These are phyloP conservation scores for Russula sp. DNA, from an alignment of 768 basidiomycete genomes.

Conservation along the genomic window DNA sequence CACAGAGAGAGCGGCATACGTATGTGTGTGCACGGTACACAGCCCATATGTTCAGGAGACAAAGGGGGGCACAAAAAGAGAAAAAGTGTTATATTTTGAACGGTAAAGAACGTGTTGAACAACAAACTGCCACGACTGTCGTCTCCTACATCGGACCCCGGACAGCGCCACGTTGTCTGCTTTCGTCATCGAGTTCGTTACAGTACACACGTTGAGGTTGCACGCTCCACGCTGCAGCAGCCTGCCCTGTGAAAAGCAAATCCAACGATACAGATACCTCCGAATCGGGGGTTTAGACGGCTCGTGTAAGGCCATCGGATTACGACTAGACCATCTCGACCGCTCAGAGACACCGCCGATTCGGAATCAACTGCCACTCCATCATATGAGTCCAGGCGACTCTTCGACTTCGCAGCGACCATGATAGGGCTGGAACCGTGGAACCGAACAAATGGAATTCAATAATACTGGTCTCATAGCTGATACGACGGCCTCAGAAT, in stretches of 20 bases:
- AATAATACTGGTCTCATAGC: background rate
- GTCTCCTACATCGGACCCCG: slow-evolving; percentile 1
- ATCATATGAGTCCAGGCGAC: background rate
- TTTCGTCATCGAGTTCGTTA: background rate
- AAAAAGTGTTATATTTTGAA: slow-evolving; percentile 8
- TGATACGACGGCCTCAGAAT: background rate
- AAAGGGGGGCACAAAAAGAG: slow-evolving; percentile 1
- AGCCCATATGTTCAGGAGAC: background rate
- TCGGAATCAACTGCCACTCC: background rate
- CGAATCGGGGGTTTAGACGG: background rate
- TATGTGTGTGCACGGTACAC: slow-evolving; percentile 4
- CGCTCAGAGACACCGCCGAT: background rate
- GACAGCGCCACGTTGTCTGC: slow-evolving; percentile 2
- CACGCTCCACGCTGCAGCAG: background rate
- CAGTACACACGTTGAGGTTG: too few species aligned
- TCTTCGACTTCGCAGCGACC: slow-evolving; percentile 5
- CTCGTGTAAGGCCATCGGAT: background rate
- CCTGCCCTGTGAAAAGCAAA: background rate
- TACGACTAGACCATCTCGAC: background rate
- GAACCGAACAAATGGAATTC: background rate
- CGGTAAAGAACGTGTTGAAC: slow-evolving; percentile 11
- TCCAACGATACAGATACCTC: too few species aligned
- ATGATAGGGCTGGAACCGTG: background rate
- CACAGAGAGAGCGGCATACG: background rate
- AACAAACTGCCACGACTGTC: background rate